Percentiles rank a stretch among this genome's conserved stretches.
phyloP scores from a whole-genome alignment of 345 rosid genomes.

The Melastoma malabathricum region DNA sequence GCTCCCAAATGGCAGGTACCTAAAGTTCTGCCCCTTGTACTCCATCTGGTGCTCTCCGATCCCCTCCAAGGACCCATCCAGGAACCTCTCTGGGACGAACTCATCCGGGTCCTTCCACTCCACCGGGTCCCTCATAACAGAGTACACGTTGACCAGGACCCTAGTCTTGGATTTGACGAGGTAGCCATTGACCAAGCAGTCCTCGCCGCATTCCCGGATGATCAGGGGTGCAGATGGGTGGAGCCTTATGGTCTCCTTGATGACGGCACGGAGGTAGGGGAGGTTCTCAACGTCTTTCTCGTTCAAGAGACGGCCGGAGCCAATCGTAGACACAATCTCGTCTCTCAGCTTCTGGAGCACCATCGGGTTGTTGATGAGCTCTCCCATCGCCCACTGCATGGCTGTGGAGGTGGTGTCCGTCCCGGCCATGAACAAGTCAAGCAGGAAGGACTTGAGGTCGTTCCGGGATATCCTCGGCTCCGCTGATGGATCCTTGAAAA shows the following conservation, averaged over 20 bases:
- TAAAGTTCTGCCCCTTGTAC: slow-evolving; percentile 13
- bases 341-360: slow-evolving; percentile 15
- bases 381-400: slow-evolving; percentile 22
- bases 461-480: slow-evolving; percentile 39
- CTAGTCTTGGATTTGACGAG: slow-evolving; percentile 15
- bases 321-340: slow-evolving; percentile 14
- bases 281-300: slow-evolving; percentile 17
- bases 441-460: slow-evolving; percentile 51
- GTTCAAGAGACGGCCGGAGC: slow-evolving; percentile 8
- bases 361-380: slow-evolving; percentile 14
- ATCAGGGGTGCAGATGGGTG: slow-evolving; percentile 17
- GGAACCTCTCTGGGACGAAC: slow-evolving; percentile 30
- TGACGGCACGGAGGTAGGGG: slow-evolving; percentile 19
- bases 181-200: slow-evolving; percentile 19
- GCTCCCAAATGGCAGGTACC: slow-evolving; percentile 30
- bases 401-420: slow-evolving; percentile 13
- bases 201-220: slow-evolving; percentile 12
- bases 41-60: slow-evolving; percentile 11
- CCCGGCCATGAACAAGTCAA: slow-evolving; percentile 15
- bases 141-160: slow-evolving; percentile 19
- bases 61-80: slow-evolving; percentile 6
- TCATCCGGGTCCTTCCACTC: slow-evolving; percentile 16
- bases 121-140: slow-evolving; percentile 28
- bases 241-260: slow-evolving; percentile 21
- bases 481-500: slow-evolving; percentile 25